Conservation (phyloP, 2,329 filamentous ascomycete species). For the Xylariales sp. region DNA sequence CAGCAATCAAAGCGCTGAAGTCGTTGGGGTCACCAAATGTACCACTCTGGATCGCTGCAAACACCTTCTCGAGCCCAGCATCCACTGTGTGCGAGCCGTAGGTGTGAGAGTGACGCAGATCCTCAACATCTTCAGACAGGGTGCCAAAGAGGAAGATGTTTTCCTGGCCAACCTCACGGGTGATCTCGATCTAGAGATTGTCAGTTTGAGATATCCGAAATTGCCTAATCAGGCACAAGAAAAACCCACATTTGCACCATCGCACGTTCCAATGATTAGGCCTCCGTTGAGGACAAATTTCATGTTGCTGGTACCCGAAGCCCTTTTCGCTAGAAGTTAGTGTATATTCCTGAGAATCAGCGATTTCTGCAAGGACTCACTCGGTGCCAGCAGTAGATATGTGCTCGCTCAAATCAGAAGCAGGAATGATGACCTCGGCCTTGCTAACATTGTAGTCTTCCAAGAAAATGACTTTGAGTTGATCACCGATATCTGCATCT, state of each 20-base stretch:
- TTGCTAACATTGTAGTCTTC: conserved; percentile 99
- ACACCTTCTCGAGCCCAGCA: conserved; percentile 72
- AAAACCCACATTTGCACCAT: conserved; percentile 86
- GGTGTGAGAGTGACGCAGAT: conserved; percentile 84
- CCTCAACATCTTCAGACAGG: conserved; percentile 92
- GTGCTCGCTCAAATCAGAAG: conserved; percentile 95
- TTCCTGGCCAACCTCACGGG: conserved; percentile 89
- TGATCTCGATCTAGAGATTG: conserved; percentile 92
- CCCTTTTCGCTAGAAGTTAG: too few relatives aligned
- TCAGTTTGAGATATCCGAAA: too few relatives aligned
- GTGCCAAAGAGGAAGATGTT: conserved; percentile 99
- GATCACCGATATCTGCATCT: conserved; percentile 84
- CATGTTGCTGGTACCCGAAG: conserved; percentile 93
- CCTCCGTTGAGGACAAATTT: conserved; percentile 98
- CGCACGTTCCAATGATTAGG: conserved; percentile 94
- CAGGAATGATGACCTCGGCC: conserved; percentile 92
- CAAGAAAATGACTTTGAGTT: conserved; percentile 94
- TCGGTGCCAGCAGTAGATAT: conserved; percentile 98
- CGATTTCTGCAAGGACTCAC: conserved; percentile 40
- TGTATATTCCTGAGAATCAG: too few relatives aligned
- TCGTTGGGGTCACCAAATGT: conserved; percentile 75
- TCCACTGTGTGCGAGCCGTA: conserved; percentile 80
- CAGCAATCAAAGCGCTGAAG: conserved; percentile 79
- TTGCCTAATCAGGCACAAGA: too few relatives aligned
- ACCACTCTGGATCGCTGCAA: conserved; percentile 73